Evolutionary conservation across 345 rosid genomes (phyloP).

Genomic region (Crucihimalaya himalaica): DNA sequence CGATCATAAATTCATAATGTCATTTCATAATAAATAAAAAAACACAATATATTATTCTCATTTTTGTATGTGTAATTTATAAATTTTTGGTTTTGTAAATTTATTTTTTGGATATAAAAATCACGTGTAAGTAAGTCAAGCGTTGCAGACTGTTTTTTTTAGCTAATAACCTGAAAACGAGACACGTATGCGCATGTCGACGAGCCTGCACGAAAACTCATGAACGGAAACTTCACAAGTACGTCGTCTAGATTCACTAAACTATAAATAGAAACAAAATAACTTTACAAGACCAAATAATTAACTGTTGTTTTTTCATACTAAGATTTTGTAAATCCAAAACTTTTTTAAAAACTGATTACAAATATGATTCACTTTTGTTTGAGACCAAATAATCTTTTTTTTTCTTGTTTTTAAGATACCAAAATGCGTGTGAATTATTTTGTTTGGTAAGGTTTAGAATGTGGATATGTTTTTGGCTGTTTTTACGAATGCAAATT

Average conservation of each 20-base stretch:
- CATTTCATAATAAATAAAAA: too few relatives aligned
- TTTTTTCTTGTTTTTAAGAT: too few relatives aligned
- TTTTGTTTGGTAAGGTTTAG: too few relatives aligned
- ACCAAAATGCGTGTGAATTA: too few relatives aligned
- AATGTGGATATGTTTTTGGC: too few relatives aligned
- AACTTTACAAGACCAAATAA: neutral
- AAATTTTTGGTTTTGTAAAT: too few relatives aligned
- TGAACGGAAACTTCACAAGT: neutral
- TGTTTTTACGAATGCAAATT: neutral
- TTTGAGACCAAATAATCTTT: neutral
- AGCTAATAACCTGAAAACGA: neutral
- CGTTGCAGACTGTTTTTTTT: neutral
- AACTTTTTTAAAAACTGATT: neutral
- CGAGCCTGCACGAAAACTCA: neutral
- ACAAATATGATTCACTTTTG: neutral
- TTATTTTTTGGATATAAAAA: neutral
- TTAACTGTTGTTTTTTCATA: neutral
- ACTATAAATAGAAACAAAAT: slow-evolving; percentile 4
- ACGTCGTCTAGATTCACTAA: slow-evolving; percentile 4
- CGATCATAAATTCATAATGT: too few relatives aligned
- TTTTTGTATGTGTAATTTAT: too few relatives aligned
- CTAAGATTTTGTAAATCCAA: neutral
- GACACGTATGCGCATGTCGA: slow-evolving; percentile 12
- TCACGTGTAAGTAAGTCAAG: neutral
- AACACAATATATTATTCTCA: too few relatives aligned